These are phyloP conservation scores for Auxenochlorella pyrenoidosa DNA, from an alignment of 139 green algal genomes.

Conservation along the genomic window DNA sequence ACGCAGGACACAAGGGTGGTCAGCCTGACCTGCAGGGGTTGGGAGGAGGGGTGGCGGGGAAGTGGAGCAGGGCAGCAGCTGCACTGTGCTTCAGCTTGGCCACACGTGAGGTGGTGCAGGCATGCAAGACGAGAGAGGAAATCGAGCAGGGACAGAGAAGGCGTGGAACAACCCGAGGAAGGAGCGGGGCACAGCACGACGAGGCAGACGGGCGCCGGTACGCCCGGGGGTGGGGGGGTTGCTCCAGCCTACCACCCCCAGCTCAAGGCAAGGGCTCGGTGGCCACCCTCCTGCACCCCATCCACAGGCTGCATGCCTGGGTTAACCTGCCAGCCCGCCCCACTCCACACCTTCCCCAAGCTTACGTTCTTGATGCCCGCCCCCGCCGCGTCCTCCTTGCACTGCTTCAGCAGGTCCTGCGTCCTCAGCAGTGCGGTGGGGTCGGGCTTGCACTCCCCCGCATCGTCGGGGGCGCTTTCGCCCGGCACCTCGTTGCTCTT, in stretches of 20 bases:
- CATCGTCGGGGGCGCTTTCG: not conserved
- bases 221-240: no score
- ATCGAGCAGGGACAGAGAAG: no score
- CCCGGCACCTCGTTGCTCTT: conserved; percentile 8
- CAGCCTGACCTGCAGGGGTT: conserved; percentile 31
- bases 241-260: not conserved
- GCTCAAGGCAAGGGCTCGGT: no score
- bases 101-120: no score
- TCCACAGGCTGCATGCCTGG: not conserved
- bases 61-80: not conserved
- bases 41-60: no score
- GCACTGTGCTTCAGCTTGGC: no score
- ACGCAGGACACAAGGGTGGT: conserved; percentile 44
- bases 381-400: conserved; percentile 3
- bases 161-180: no score
- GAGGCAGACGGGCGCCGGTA: no score
- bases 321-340: no score
- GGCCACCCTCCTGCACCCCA: not conserved
- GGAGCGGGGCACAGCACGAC: no score
- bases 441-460: conserved; percentile 46
- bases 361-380: conserved; percentile 6
- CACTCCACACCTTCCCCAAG: no score
- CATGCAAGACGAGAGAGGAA: no score
- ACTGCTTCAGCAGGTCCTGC: conserved; percentile 33
- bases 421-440: conserved; percentile 28